These are phyloP conservation scores for Bolboschoenoplectus hybrid DNA, from an alignment of 202 grass and related monocot genomes.

Conservation along the genomic window DNA sequence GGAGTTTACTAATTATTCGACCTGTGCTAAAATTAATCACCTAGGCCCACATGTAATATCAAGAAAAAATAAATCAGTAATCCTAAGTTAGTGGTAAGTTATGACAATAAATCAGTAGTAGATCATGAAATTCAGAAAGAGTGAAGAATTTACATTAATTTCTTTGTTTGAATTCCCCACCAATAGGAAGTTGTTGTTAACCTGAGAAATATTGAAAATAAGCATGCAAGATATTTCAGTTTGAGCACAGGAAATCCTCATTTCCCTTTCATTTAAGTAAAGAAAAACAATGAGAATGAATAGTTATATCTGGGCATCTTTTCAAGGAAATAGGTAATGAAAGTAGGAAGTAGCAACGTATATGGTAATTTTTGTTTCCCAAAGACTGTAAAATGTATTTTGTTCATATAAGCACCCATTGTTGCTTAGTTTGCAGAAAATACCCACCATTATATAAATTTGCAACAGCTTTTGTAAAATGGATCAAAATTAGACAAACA, in stretches of 20 bases:
- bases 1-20: conserved; percentile 86
- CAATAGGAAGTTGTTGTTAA: conserved; percentile 95
- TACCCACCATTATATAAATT: neutral
- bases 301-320: conserved; percentile 11
- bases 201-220: conserved; percentile 59
- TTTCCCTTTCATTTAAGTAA: conserved; percentile 3
- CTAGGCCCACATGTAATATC: conserved; percentile 43
- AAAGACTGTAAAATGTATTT: conserved; percentile 2
- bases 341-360: neutral
- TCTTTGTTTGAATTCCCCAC: conserved; percentile 91
- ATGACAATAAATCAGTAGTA: conserved; percentile 25
- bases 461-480: neutral
- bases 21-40: conserved; percentile 99
- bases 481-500: conserved; percentile 13
- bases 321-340: neutral
- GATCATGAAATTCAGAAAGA: conserved; percentile 10
- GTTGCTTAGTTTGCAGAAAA: conserved; percentile 13
- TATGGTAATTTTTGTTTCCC: neutral
- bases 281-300: neutral
- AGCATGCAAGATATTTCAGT: conserved; percentile 10
- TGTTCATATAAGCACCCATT: neutral
- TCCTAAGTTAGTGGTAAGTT: conserved; percentile 21
- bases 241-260: neutral
- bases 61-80: conserved; percentile 43
- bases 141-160: conserved; percentile 74